A percentile compares a stretch with the other conserved stretches of the same genome.
Conservation (phyloP, 495 filamentous ascomycete genomes). For the Hyaloscypha variabilis region DNA sequence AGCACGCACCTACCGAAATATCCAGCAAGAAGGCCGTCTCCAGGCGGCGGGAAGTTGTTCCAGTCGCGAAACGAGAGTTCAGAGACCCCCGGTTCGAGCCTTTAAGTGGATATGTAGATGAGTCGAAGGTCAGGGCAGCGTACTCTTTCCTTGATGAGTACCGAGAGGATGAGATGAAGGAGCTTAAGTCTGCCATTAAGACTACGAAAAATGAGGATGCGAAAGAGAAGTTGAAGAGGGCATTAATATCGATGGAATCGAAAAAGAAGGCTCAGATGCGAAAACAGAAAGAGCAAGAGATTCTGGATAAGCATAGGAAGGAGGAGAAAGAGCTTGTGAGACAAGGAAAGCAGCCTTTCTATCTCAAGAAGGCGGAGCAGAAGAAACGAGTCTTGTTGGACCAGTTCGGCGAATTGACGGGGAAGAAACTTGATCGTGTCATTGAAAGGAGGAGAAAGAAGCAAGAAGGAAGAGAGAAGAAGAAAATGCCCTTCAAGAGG, state of each 20-base stretch:
- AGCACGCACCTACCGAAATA: conserved; percentile 84
- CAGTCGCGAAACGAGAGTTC: conserved; percentile 50
- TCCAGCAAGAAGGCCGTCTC: conserved; percentile 82
- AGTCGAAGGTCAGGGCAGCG: conserved; percentile 58
- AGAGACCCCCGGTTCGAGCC: conserved; percentile 90
- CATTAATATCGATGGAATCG: conserved; percentile 69
- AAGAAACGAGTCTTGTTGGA: conserved; percentile 82
- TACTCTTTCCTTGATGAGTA: conserved; percentile 91
- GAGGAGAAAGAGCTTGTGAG: conserved; percentile 81
- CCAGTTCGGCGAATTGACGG: conserved; percentile 78
- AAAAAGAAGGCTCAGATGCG: conserved; percentile 65
- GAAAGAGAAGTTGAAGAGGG: conserved; percentile 67
- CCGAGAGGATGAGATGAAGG: conserved; percentile 72
- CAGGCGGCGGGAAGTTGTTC: conserved; percentile 72
- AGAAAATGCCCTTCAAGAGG: conserved; percentile 70
- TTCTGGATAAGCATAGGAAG: conserved; percentile 73
- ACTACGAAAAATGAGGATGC: conserved; percentile 64
- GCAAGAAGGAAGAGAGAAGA: conserved; percentile 76
- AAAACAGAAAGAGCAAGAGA: conserved; percentile 65
- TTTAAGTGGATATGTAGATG: conserved; percentile 50
- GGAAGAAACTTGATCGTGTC: conserved; percentile 74
- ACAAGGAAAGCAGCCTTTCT: conserved; percentile 92
- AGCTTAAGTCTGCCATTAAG: conserved; percentile 65
- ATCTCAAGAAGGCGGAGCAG: conserved; percentile 85
- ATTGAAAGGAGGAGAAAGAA: conserved; percentile 88